Conservation (phyloP, 306 rosid species). For the Cyamopsis tetragonoloba region DNA sequence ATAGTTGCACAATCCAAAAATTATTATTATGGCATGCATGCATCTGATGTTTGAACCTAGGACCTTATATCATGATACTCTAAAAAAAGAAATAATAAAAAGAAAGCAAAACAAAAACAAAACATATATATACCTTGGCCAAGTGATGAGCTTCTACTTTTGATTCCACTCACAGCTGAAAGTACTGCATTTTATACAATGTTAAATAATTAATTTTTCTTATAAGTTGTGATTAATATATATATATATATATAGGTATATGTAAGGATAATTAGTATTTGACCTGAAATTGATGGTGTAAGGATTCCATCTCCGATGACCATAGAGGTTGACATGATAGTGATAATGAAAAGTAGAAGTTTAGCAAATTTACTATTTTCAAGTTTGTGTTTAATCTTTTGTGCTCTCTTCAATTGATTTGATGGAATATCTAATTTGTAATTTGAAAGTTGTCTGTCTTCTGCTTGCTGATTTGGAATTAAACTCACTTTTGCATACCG, state of each 20-base stretch:
- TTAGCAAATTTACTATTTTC: slow-evolving; percentile 39
- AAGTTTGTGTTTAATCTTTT: slow-evolving; percentile 35
- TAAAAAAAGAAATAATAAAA: too few species aligned
- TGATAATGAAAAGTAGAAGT: slow-evolving; percentile 38
- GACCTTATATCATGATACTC: too few species aligned
- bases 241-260: too few species aligned
- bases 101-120: too few species aligned
- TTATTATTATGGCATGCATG: too few species aligned
- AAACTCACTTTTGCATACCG: slow-evolving; percentile 51
- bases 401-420: slow-evolving; percentile 35
- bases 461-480: slow-evolving; percentile 68
- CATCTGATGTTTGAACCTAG: too few species aligned
- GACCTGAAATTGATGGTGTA: slow-evolving; percentile 84
- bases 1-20: too few species aligned
- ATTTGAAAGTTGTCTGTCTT: slow-evolving; percentile 60
- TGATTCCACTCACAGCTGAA: slow-evolving; percentile 77
- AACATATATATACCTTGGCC: slow-evolving; percentile 55
- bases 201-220: too few species aligned
- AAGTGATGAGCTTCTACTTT: slow-evolving; percentile 37
- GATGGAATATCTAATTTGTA: slow-evolving; percentile 48
- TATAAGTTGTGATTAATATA: too few species aligned
- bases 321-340: slow-evolving; percentile 69
- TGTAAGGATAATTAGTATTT: too few species aligned
- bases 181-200: slow-evolving; percentile 49
- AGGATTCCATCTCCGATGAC: slow-evolving; percentile 85